Evolutionary conservation across 257 asterid genomes (phyloP), one percentile per base, ranked within the genome.

Genomic region (Perilla frutescens): DNA sequence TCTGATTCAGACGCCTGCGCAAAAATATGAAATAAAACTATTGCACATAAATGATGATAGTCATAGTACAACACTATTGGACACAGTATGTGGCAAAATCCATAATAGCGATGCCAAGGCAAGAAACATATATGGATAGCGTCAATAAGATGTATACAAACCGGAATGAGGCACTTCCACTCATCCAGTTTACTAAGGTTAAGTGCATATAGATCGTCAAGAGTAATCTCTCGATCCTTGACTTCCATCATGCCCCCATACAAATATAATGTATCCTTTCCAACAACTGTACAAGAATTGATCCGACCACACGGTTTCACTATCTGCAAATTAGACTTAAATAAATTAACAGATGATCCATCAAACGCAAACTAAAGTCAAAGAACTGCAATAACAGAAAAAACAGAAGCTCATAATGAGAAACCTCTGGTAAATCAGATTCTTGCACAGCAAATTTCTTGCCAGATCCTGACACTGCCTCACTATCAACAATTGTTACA

Each of bases 231-330:
- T 81, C 41, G 90, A 82, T 95, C 99, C 82, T 88, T 90, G 77
- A 85, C 48, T 84, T 95, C 99, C 98, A 92, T 88, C 97, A 90
- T 88, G 76, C 99, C 99, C 20, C 99, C 99, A 50, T 86, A 95
- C 62, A 95, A 79, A 79, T 95, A 95, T 65, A 92, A 75, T 41
- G 90, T 89, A 82, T 95, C 99, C 84, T 90, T 88, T 49, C 93
- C 97, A 54, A 90, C 96, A 48, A 80, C 97, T 89, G 86, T 86
- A 77, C 96, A 88, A 62, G 96, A 80, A 90, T 92, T 95, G 74
- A 92, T 95, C 55, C 99, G 93, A 49, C 99, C 99, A 81, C 97
- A 89, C 58, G 99, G 98, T 81, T 90, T 95, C 79, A 87, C 93
- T 56, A 89, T 76, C 99, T 95, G 96, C 83, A 81, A 40, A 72